Evolutionary conservation across 2,329 filamentous ascomycete genomes (phyloP).

Genomic region (Sporothrix pallida): DNA sequence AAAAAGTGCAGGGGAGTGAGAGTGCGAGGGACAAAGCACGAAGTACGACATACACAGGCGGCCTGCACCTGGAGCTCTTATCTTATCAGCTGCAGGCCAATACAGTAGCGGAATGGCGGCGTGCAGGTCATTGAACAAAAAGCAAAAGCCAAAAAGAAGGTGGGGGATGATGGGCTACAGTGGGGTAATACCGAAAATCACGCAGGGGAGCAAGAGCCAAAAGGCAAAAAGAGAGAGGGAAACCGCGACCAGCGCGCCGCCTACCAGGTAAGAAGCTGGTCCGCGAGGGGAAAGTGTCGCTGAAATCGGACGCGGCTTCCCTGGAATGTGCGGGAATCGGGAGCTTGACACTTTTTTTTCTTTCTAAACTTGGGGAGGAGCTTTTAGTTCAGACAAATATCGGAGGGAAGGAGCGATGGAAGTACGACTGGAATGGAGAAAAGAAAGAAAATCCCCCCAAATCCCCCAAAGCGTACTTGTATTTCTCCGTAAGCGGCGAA

Average conservation of each 20-base stretch:
- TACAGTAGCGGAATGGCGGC: background rate
- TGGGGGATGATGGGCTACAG: conserved; percentile 33
- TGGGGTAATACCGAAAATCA: conserved; percentile 36
- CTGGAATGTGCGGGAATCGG: conserved; percentile 1
- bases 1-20: conserved; percentile 16
- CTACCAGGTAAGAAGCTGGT: background rate
- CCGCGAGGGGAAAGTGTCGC: conserved; percentile 36
- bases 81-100: conserved; percentile 41
- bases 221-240: conserved; percentile 26
- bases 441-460: background rate
- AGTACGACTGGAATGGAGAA: conserved; percentile 21
- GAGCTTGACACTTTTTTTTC: conserved; percentile 11
- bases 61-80: conserved; percentile 38
- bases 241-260: background rate
- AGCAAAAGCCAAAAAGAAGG: conserved; percentile 10
- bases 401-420: background rate
- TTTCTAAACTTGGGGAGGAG: background rate
- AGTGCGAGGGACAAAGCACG: background rate
- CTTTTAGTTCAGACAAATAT: background rate
- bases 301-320: conserved; percentile 32
- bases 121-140: background rate
- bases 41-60: background rate
- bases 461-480: background rate
- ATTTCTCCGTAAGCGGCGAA: conserved; percentile 17
- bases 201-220: conserved; percentile 29